Base-by-base conservation (phyloP, 1,139 yeast genomes). In the Ogataea hybrid region DNA sequence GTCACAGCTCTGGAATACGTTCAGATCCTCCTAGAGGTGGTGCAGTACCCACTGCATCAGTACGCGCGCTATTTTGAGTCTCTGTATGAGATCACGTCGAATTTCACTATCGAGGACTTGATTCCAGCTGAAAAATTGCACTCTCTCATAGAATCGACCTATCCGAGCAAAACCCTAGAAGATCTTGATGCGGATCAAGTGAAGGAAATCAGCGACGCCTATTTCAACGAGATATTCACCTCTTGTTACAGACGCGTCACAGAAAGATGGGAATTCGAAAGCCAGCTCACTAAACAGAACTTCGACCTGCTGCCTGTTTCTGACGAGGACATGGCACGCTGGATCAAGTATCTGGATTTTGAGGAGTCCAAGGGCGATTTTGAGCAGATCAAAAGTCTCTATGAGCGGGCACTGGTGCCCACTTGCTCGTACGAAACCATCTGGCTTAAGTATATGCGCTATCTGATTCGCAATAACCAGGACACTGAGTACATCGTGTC, bases 11-110 rank as follows among this genome's bases (percentile, higher is more conserved):
- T 53, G 28, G 58, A 57, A 12, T 58, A 73, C 6, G 53, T 72
- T 5, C 48, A 53, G 6, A 54, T 78, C 2, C 71, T 79, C 47
- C 52, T 70, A 29, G 63, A 65, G 39, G 63, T 81, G 8, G 64
- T 78, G 6, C 58, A 56, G 14, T 64, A 81, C 2, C 92, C 94
- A 0, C 62, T 83, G 25, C 84, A 84, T 60, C 86, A 82, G 52
- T 84, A 84, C 57, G 78, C 90, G 0, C 76, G 71, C 50, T 84
- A 80, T 57, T 79, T 73, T 52, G 73, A 73, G 37, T 69, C 70
- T 25, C 80, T 77, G 48, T 58, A 65, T 25, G 73, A 71, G 20
- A 58, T 77, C 10, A 64, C 63, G 33, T 65, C 69, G 38, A 58
- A 62, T 17, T 71, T 67, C 41, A 52, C 61, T 1, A 46, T 69